phyloP scores from a whole-genome alignment of 2,329 filamentous ascomycete species.

The Teratosphaeria nubilosa region DNA sequence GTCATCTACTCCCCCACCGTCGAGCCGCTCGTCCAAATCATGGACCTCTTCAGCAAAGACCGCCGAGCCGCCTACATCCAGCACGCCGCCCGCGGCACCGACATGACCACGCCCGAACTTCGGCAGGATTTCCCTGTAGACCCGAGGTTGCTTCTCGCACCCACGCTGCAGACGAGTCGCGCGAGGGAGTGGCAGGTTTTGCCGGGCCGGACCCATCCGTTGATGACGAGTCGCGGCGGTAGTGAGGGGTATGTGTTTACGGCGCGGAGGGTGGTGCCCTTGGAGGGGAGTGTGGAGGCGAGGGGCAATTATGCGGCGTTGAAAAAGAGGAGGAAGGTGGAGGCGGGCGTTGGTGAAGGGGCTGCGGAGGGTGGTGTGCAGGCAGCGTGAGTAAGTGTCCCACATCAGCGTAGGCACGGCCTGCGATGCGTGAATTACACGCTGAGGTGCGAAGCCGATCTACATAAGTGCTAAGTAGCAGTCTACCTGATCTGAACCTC shows the following conservation, averaged over 20 bases:
- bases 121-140: slow-evolving; percentile 72
- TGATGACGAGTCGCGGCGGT: slow-evolving; percentile 83
- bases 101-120: slow-evolving; percentile 23
- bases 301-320: slow-evolving; percentile 60
- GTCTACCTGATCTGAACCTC: no score
- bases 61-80: slow-evolving; percentile 66
- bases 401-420: no score
- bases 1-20: slow-evolving; percentile 75
- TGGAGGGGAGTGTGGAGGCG: slow-evolving; percentile 69
- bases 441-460: no score
- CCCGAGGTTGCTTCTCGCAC: slow-evolving; percentile 70
- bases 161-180: slow-evolving; percentile 69
- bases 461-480: no score
- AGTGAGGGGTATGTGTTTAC: slow-evolving; percentile 87
- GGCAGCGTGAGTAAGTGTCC: no score
- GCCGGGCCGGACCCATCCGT: slow-evolving; percentile 80
- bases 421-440: no score
- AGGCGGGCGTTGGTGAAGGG: neutral
- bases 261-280: slow-evolving; percentile 68
- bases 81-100: slow-evolving; percentile 18
- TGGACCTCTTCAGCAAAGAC: slow-evolving; percentile 75
- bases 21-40: slow-evolving; percentile 66
- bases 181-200: slow-evolving; percentile 81
- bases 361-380: neutral
- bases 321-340: slow-evolving; percentile 42